Evolutionary conservation across 2,329 filamentous ascomycete species (phyloP).

Genomic region (Proliferodiscus dingleyae): DNA sequence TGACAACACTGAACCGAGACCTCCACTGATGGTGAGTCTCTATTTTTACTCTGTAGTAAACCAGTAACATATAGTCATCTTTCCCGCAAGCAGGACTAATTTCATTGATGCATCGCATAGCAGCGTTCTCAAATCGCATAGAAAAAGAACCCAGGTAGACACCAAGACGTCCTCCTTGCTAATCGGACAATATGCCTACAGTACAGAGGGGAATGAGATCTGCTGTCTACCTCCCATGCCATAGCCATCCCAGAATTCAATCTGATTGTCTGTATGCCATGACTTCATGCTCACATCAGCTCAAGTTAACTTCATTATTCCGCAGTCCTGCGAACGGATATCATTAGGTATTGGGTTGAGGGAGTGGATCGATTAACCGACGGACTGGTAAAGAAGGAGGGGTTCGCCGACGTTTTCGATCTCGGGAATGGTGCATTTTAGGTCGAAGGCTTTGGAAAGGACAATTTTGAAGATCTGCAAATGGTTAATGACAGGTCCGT

Average conservation of each 20-base stretch:
- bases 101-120: too few species aligned
- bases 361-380: conserved; percentile 14
- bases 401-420: conserved; percentile 98
- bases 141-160: too few species aligned
- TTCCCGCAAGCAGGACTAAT: too few species aligned
- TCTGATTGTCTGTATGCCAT: too few species aligned
- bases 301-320: not conserved
- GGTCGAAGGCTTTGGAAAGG: conserved; percentile 94
- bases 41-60: too few species aligned
- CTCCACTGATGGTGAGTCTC: too few species aligned
- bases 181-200: not conserved
- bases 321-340: not conserved
- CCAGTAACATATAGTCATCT: too few species aligned
- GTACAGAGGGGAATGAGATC: not conserved
- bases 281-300: too few species aligned
- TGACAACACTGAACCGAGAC: too few species aligned
- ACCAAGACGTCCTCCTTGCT: not conserved
- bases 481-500: conserved; percentile 2
- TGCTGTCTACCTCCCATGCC: too few species aligned
- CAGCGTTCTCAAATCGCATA: too few species aligned
- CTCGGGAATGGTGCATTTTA: conserved; percentile 98
- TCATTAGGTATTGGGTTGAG: not conserved
- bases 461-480: conserved; percentile 99
- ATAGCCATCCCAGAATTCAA: too few species aligned
- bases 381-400: conserved; percentile 79